Base-by-base conservation (phyloP, 352 stramenopile genomes). In the Lagenidium giganteum region DNA sequence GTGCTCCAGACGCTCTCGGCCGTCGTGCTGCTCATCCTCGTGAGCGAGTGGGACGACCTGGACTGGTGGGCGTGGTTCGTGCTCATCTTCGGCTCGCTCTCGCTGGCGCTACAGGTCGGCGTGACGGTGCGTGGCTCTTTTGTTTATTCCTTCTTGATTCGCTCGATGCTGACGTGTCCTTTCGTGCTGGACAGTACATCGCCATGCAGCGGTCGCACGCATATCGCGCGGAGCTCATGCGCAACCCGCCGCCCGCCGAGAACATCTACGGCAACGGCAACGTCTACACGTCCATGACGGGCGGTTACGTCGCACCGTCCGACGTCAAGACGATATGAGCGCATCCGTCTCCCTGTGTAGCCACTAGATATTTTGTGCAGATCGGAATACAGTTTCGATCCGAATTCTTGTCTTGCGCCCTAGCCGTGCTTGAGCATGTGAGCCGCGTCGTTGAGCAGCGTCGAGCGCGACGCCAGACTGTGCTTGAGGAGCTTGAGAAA, bases 191-290 rank as follows among this genome's bases (percentile, higher is more conserved):
- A 8, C 26, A 84, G 67, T 92, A 88, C 51, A 64, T 82, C 35
- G 79, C 76, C 3, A 77, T 92, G 25, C 71, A 89, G 42, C 61
- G 76, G 29, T 87, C 79, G 32, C 59, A 89, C 42, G 71, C 79
- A 8, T 92, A 88, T 50, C 72, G 79, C 22, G 79, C 79, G 3
- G 79, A 92, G 58, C 70, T 92, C 16, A 89, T 87, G 76, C 75
- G 79, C 51, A 92, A 88, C 59, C 79, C 79, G 0, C 79, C 76
- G 6, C 74, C 72, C 3, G 67, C 74, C 2, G 79, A 89, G 57
- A 89, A 89, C 46, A 66, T 90, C 24, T 90, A 90, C 45, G 67
- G 67, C 31, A n/a, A 36, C 4, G 36, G 44, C 11, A 65, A 70
- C 13, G 66, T 84, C 8, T 90, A 90, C 63, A 85, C 72, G 12